Evolutionary conservation across 2,329 filamentous ascomycete species (phyloP).

Genomic region (Chaetomiaceae sp.): DNA sequence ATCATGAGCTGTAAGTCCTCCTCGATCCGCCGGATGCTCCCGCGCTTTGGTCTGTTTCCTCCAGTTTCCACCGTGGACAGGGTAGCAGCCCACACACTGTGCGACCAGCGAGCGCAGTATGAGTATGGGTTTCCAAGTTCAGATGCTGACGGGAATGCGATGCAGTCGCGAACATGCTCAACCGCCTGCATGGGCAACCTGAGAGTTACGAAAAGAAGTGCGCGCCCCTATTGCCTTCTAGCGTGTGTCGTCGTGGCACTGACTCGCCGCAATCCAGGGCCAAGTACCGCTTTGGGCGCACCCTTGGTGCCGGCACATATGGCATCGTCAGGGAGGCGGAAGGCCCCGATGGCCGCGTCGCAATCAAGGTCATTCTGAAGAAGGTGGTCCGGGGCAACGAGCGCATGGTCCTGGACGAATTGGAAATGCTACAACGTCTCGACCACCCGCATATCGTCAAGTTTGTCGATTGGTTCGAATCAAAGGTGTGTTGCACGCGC

Average conservation of each 20-base stretch:
- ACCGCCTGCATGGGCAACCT: constrained; percentile 92
- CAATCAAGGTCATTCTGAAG: constrained; percentile 98
- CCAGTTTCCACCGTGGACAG: too few species aligned
- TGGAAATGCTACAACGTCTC: constrained; percentile 85
- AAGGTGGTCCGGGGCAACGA: constrained; percentile 99
- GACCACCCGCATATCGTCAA: constrained; percentile 93
- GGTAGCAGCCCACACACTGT: too few species aligned
- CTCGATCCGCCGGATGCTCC: constrained; percentile 18
- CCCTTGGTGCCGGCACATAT: constrained; percentile 93
- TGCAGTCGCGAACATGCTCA: constrained; percentile 75
- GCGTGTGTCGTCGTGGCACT: constrained; percentile 2
- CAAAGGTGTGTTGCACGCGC: constrained; percentile 59
- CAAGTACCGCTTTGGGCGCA: constrained; percentile 87
- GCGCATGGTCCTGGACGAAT: constrained; percentile 96
- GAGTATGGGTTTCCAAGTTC: neutral
- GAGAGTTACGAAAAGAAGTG: constrained; percentile 99
- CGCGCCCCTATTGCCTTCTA: constrained; percentile 23
- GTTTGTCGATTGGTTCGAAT: constrained; percentile 99
- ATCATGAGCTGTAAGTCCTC: constrained; percentile 27
- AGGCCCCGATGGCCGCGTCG: constrained; percentile 74
- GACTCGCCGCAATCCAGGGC: constrained; percentile 46
- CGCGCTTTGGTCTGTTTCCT: constrained; percentile 19
- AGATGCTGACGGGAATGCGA: constrained; percentile 10
- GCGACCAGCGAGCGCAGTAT: too few species aligned
- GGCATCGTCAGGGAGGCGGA: constrained; percentile 96